phyloP scores from a whole-genome alignment of 1,284 basidiomycete genomes.

The Sporisorium graminicola region DNA sequence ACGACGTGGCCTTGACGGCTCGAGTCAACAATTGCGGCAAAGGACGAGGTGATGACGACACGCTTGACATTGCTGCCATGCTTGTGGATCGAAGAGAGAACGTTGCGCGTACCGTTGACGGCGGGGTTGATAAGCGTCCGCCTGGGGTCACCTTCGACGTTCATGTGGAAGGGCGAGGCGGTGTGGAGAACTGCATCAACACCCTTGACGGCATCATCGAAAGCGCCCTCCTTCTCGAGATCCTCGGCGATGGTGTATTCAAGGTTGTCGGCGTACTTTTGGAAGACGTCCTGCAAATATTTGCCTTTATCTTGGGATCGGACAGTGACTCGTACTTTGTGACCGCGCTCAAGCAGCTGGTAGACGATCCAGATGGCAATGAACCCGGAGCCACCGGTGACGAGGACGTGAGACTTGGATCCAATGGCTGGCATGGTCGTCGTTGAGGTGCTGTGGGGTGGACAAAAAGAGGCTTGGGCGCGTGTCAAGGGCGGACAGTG shows the following conservation, averaged over 20 bases:
- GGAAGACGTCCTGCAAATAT: conserved; percentile 73
- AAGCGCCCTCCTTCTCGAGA: conserved; percentile 75
- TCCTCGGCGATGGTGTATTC: conserved; percentile 75
- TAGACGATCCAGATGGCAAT: conserved; percentile 69
- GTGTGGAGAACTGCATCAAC: conserved; percentile 77
- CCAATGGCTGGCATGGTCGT: conserved; percentile 71
- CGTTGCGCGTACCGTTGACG: conserved; percentile 76
- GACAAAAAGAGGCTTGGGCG: not conserved
- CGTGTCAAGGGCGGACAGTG: no score
- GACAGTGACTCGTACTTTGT: conserved; percentile 75
- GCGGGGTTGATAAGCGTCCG: conserved; percentile 75
- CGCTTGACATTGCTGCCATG: conserved; percentile 73
- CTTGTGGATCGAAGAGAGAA: conserved; percentile 75
- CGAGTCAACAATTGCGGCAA: conserved; percentile 73
- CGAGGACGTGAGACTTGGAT: conserved; percentile 71
- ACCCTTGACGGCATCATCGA: conserved; percentile 79
- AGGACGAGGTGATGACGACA: conserved; percentile 78
- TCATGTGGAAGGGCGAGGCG: conserved; percentile 73
- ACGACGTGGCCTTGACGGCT: conserved; percentile 40
- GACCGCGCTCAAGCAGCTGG: conserved; percentile 72
- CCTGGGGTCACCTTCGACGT: conserved; percentile 60
- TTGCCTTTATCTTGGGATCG: conserved; percentile 74
- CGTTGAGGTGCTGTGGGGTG: not conserved
- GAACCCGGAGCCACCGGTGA: conserved; percentile 72
- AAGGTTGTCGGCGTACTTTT: conserved; percentile 72